Evolutionary conservation across 2,329 filamentous ascomycete genomes (phyloP), one percentile per base, ranked within the genome.

Genomic region (Aspergillus ruber): DNA sequence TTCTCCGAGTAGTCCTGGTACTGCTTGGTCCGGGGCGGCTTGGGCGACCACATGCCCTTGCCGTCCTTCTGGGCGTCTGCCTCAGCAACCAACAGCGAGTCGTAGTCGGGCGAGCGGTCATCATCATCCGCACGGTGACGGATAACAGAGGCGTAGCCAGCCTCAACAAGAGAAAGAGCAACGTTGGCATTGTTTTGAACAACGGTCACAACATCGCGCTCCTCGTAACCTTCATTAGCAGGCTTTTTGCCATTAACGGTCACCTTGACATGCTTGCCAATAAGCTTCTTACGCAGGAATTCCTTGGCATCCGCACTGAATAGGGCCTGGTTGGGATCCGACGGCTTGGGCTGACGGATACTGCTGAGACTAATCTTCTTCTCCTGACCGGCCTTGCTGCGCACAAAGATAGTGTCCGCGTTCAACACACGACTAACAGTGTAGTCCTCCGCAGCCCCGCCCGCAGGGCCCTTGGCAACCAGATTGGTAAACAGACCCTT

Each of bases 221-320:
- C 90, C 62, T 97, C 91, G 56, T 90, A 98, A 8, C 88, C 90
- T 54, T 95, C 91, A 2, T 79, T 85, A 2, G 89, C 90, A 39
- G 91, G 85, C 71, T 93, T 90, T 67, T 88, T 89, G 48, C 93
- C 93, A 65, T 98, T 90, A 50, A 95, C 83, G 46, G 81, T 85
- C 48, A 96, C 82, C 67, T 86, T 88, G 56, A 97, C 89, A 56
- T 95, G 88, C 76, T 98, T 98, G 51, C 90, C 93, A 62, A 98
- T 98, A 27, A 96, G 70, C 68, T 85, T 89, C 77, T 95, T 95
- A 47, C 93, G 84, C 54, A 97, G 69, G 65, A 91, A 97, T 66
- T 98, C 93, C 75, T 98, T 98, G 27, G 93, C 91, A 64, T 96
- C 91, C 10, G 93, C 86, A 56, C 83, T 81, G 75, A 91, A 98